Conservation (phyloP, 2,329 filamentous ascomycete genomes). For the Diaporthe capsici region DNA sequence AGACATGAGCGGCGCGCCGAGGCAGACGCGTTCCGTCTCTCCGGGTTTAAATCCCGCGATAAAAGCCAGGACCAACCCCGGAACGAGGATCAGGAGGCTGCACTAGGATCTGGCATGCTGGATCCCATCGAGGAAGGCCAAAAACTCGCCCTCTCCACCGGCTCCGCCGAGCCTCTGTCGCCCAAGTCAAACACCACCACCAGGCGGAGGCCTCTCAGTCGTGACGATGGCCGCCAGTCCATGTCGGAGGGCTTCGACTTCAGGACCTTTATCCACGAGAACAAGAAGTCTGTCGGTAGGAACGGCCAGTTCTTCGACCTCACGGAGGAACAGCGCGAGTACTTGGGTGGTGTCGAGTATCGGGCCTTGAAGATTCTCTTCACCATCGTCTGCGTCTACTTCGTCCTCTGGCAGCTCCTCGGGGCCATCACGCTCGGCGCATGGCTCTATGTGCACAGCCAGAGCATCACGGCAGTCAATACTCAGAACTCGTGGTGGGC, state of each 20-base stretch:
- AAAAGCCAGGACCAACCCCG: neutral
- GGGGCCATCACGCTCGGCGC: slow-evolving; percentile 72
- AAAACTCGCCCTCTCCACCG: slow-evolving; percentile 24
- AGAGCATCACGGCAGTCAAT: slow-evolving; percentile 44
- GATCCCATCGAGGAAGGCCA: slow-evolving; percentile 36
- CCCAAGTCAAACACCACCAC: slow-evolving; percentile 15
- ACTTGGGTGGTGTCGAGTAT: slow-evolving; percentile 75
- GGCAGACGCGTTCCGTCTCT: slow-evolving; percentile 34
- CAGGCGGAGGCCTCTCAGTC: slow-evolving; percentile 28
- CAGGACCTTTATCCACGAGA: slow-evolving; percentile 51
- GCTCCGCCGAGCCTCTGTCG: slow-evolving; percentile 25
- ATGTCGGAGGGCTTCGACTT: slow-evolving; percentile 43
- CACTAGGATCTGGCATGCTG: slow-evolving; percentile 27
- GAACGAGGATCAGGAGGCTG: neutral
- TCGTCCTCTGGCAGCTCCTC: slow-evolving; percentile 70
- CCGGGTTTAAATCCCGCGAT: neutral
- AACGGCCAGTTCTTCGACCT: slow-evolving; percentile 70
- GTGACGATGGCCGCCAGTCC: slow-evolving; percentile 37
- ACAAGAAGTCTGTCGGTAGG: slow-evolving; percentile 58
- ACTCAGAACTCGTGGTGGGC: slow-evolving; percentile 67
- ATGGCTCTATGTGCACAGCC: slow-evolving; percentile 26
- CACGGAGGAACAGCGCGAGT: slow-evolving; percentile 66
- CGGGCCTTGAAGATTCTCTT: slow-evolving; percentile 72
- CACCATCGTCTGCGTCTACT: slow-evolving; percentile 73
- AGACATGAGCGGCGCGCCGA: slow-evolving; percentile 39